Evolutionary conservation across 2,329 filamentous ascomycete species (phyloP), one percentile per base, ranked within the genome.

Genomic region (Elsinoe perseae): DNA sequence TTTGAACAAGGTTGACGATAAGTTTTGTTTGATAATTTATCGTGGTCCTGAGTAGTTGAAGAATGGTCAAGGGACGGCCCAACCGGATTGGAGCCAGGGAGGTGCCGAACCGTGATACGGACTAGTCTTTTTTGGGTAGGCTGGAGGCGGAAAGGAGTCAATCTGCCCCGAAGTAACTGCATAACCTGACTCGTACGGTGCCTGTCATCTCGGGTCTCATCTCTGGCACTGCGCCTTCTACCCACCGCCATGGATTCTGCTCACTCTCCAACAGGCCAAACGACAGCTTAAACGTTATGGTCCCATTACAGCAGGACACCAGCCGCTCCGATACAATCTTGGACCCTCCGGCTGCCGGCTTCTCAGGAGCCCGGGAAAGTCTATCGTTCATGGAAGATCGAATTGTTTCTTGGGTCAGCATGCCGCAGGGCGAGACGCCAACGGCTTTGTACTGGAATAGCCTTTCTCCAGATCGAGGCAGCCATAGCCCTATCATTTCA

Each of bases 401-500:
- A 14, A 14, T 23, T 20, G 16, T 18, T 7, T 30, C n/a, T 36
- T 36, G 18, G 7, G 10, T 30, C 23, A 30, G 23, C 21, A 36
- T 16, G 48, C 48, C 28, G 48, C 48, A 52, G 48, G 48, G 27
- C 48, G 27, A 52, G 48, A 52, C 28, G 27, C 48, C 21, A 52
- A 52, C 48, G 48, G 18, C 21, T 23, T 36, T 52, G 48, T 27
- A 20, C 16, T 23, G 4, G 48, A 30, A 7, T 36, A 21, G 28
- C 12, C 8, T 36, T 52, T 30, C 27, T 52, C 48, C 48, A 52
- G 48, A 52, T 52, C 48, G 48, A 52, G 48, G 9, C 48, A 52
- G 27, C 6, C 28, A 36, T 8, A 52, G 48, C 48, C 48, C 48
- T 52, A 52, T 30, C 9, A 52, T 30, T 52, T 18, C 30, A 52